A percentile compares a stretch with the other conserved stretches of the same genome.
phyloP scores from a whole-genome alignment of 768 basidiomycete species.

The Rhizopogon vulgaris region DNA sequence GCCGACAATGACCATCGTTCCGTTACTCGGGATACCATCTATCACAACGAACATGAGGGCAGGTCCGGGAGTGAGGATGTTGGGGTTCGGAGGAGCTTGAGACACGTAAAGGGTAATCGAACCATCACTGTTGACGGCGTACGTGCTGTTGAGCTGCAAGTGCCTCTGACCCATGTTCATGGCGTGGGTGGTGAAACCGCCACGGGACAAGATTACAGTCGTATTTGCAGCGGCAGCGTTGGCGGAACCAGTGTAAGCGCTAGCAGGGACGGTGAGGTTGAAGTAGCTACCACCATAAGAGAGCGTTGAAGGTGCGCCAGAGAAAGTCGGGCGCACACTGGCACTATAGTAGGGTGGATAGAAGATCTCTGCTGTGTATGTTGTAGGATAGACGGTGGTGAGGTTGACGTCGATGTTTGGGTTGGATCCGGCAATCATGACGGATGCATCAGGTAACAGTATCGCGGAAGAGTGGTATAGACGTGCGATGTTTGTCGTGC shows the following conservation, averaged over 20 bases:
- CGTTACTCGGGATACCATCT: conserved; percentile 79
- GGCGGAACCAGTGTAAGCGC: conserved; percentile 56
- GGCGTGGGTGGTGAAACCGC: conserved; percentile 79
- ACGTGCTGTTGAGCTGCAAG: conserved; percentile 80
- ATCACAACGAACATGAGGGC: conserved; percentile 78
- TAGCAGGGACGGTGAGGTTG: conserved; percentile 62
- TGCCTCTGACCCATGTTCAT: conserved; percentile 87
- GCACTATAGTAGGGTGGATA: conserved; percentile 87
- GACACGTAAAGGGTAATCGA: conserved; percentile 73
- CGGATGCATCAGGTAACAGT: conserved; percentile 82
- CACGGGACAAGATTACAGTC: conserved; percentile 73
- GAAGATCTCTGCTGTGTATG: conserved; percentile 81
- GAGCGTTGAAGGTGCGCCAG: conserved; percentile 66
- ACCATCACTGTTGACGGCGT: conserved; percentile 72
- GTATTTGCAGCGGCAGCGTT: conserved; percentile 71
- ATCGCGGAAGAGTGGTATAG: conserved; percentile 91
- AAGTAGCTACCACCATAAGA: conserved; percentile 81
- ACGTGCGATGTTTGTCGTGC: conserved; percentile 60
- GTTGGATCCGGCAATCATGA: conserved; percentile 89
- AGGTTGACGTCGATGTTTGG: conserved; percentile 81
- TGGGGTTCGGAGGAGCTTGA: conserved; percentile 79
- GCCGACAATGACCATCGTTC: conserved; percentile 71
- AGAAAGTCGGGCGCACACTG: conserved; percentile 57
- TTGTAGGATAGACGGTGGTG: conserved; percentile 61
- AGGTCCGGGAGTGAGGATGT: conserved; percentile 87